Evolutionary conservation across 441 rosid genomes (phyloP).

Genomic region (Hura crepitans): DNA sequence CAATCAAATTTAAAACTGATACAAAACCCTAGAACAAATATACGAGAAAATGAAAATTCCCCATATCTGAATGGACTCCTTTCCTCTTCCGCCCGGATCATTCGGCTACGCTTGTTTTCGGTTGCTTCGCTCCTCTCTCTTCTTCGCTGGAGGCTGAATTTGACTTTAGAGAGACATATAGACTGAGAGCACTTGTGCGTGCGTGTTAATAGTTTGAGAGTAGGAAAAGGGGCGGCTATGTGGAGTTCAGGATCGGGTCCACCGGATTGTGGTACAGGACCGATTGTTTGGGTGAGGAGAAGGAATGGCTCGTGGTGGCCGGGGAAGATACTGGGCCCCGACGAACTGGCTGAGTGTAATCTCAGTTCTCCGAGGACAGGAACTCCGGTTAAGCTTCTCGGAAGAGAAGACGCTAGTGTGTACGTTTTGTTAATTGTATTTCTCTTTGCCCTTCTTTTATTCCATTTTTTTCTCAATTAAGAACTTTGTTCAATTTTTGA

Average conservation of each 20-base stretch:
- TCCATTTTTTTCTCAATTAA: background rate
- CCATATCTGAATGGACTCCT: conserved; percentile 60
- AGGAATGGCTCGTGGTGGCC: conserved; percentile 99
- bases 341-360: conserved; percentile 64
- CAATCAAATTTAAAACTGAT: background rate
- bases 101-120: conserved; percentile 25
- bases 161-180: conserved; percentile 3
- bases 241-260: conserved; percentile 50
- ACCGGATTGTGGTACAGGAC: conserved; percentile 51
- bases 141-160: conserved; percentile 44
- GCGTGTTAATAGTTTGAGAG: background rate
- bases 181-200: conserved; percentile 14
- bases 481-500: background rate
- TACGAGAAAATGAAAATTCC: conserved; percentile 28
- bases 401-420: conserved; percentile 99
- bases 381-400: conserved; percentile 96
- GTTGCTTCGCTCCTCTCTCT: conserved; percentile 38
- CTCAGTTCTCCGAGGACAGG: conserved; percentile 86
- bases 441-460: background rate
- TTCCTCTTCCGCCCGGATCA: conserved; percentile 32
- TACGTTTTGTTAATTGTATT: conserved; percentile 33
- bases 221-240: conserved; percentile 30
- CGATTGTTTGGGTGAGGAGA: conserved; percentile 94
- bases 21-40: conserved; percentile 33
- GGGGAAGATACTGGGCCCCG: conserved; percentile 73